Evolutionary conservation across 1,284 basidiomycete genomes (phyloP).

Genomic region (Schizophyllum amplum): DNA sequence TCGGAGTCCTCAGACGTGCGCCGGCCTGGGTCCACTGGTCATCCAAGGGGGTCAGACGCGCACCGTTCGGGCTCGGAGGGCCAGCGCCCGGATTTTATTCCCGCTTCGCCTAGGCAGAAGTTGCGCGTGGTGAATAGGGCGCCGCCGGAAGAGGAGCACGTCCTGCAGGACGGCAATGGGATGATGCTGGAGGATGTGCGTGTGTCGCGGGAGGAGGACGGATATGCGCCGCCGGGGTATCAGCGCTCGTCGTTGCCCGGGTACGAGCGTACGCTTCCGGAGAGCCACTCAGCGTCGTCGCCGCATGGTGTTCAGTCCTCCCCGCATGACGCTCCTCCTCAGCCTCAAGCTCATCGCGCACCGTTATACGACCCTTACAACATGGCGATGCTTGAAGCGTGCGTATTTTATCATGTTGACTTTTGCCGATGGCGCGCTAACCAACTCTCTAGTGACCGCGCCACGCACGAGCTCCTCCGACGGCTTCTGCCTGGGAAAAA

Average conservation of each 20-base stretch:
- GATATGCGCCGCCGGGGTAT: background rate
- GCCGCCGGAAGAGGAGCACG: background rate
- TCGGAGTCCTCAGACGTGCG: too few relatives aligned
- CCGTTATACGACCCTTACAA: slow-evolving; percentile 8
- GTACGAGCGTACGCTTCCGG: too few relatives aligned
- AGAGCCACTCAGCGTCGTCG: too few relatives aligned
- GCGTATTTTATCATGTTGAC: slow-evolving; percentile 5
- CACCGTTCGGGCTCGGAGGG: background rate
- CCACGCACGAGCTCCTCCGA: slow-evolving; percentile 42
- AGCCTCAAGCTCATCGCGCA: background rate
- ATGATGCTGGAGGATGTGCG: too few relatives aligned
- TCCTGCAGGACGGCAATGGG: background rate
- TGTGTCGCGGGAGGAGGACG: too few relatives aligned
- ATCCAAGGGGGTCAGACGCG: too few relatives aligned
- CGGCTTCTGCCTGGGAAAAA: slow-evolving; percentile 30
- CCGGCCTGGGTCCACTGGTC: too few relatives aligned
- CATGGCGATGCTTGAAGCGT: slow-evolving; percentile 10
- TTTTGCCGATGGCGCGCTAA: slow-evolving; percentile 10
- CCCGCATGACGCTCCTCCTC: background rate
- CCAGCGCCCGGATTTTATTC: background rate
- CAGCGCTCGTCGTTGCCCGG: too few relatives aligned
- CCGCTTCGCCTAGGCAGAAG: background rate
- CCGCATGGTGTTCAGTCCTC: too few relatives aligned
- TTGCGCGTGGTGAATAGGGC: background rate
- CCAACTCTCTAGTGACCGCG: slow-evolving; percentile 40